Conservation (phyloP, 805 yeast species). For the Hagleromyces aurorensis region DNA sequence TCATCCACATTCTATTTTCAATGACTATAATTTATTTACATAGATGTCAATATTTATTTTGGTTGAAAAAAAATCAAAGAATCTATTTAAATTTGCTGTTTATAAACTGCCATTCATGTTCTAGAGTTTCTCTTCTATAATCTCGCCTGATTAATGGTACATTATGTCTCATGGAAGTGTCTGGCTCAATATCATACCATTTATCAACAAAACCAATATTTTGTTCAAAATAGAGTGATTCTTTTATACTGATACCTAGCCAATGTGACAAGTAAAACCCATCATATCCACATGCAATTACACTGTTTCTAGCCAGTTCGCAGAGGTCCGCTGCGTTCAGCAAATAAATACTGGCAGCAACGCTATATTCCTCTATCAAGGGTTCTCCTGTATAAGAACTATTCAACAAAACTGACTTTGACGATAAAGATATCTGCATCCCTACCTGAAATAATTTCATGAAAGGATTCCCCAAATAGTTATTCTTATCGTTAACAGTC, state of each 20-base stretch:
- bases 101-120: conserved; percentile 27
- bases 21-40: background rate
- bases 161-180: conserved; percentile 27
- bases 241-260: conserved; percentile 20
- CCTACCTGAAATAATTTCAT: conserved; percentile 27
- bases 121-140: conserved; percentile 21
- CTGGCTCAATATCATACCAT: conserved; percentile 26
- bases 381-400: conserved; percentile 30
- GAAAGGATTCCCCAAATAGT: conserved; percentile 25
- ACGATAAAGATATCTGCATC: conserved; percentile 21
- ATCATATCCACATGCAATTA: conserved; percentile 24
- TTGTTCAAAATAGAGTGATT: conserved; percentile 11
- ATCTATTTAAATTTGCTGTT: conserved; percentile 3
- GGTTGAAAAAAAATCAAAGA: conserved; percentile 1
- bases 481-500: conserved; percentile 13
- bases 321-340: conserved; percentile 29
- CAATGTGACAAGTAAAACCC: conserved; percentile 30
- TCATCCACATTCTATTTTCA: conserved; percentile 1
- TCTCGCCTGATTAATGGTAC: conserved; percentile 25
- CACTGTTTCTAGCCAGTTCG: conserved; percentile 27
- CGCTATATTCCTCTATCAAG: conserved; percentile 29
- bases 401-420: conserved; percentile 25
- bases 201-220: conserved; percentile 19
- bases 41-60: background rate
- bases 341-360: conserved; percentile 30